phyloP scores from a whole-genome alignment of 2,329 filamentous ascomycete genomes.

The Nothophoma quercina region DNA sequence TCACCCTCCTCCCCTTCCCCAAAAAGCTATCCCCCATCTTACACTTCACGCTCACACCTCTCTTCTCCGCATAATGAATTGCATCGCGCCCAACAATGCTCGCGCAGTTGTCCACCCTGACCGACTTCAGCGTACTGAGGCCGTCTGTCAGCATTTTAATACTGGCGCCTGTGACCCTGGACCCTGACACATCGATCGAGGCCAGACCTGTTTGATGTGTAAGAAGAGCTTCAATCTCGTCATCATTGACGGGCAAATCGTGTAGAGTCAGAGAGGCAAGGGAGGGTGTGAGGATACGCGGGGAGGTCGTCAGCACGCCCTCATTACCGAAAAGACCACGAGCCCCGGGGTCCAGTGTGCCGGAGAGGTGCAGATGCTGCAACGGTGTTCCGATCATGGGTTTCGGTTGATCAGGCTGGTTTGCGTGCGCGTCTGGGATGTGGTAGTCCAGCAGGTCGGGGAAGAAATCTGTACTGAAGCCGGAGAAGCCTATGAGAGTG shows the following conservation, averaged over 20 bases:
- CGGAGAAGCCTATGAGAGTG: constrained; percentile 19
- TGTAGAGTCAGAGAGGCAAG: constrained; percentile 28
- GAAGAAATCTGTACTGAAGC: constrained; percentile 14
- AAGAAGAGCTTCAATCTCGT: constrained; percentile 39
- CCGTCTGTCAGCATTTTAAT: constrained; percentile 49
- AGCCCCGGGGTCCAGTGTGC: background rate
- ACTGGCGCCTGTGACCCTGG: constrained; percentile 51
- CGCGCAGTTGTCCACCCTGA: constrained; percentile 48
- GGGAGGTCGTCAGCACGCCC: constrained; percentile 10
- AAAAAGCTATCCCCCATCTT: constrained; percentile 27
- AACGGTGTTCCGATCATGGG: constrained; percentile 5
- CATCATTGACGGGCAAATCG: constrained; percentile 35
- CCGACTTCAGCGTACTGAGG: constrained; percentile 32
- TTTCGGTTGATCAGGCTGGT: background rate
- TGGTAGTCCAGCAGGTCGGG: constrained; percentile 21
- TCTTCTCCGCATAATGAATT: constrained; percentile 49
- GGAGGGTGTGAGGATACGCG: constrained; percentile 32
- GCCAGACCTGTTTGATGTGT: constrained; percentile 27
- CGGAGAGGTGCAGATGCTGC: constrained; percentile 9
- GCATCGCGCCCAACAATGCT: constrained; percentile 49
- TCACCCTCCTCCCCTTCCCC: constrained; percentile 20
- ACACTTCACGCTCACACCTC: constrained; percentile 39
- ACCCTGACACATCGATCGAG: constrained; percentile 46
- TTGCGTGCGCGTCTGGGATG: background rate
- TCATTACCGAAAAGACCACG: constrained; percentile 12